Evolutionary conservation across 306 rosid species (phyloP), one percentile per base, ranked within the genome.

Genomic region (Pyrus pyrifolia): DNA sequence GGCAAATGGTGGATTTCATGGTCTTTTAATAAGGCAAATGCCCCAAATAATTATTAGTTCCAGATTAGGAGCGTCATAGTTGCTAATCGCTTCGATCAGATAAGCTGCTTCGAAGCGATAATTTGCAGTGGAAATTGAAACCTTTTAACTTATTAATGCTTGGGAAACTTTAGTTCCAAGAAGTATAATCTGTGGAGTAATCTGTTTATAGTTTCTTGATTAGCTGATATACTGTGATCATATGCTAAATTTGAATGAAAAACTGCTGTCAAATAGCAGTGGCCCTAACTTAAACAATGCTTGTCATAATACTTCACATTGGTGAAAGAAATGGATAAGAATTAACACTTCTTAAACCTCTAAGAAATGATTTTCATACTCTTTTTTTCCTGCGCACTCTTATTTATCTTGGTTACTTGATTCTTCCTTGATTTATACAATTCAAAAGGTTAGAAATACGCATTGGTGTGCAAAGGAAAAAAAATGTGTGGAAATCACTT

Each of bases 1-100:
- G 84, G 83, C 75, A 72, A 62, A 77, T 81, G 78, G 67, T 78
- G 79, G 76, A 35, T 79, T 76, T 84, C 46, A 69, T 78, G 75
- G 69, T 76, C 66, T 68, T 71, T 35, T 31, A 65, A 67, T 64
- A 49, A 81, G 82, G 79, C 57, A 76, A 82, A 81, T 76, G 72
- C 75, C 66, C 68, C 71, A 35, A 85, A 82, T 77, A 83, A 88
- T 64, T 61, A 82, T 64, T 65, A 83, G 70, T 79, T 60, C 58
- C 33, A 70, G 67, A 44, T 60, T 73, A 73, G 77, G 63, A 58
- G 25, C 55, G 23, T 72, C 38, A 17, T 72, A 58, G 76, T 72
- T 9, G 25, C 45, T 13, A 60, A 40, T 60, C n/a, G 77, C 68
- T 33, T 11, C 0, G 61, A 69, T 74, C 70, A 62, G 46, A 74